These are phyloP conservation scores for Albatrellus ellisii DNA, from an alignment of 768 basidiomycete species.

Conservation along the genomic window DNA sequence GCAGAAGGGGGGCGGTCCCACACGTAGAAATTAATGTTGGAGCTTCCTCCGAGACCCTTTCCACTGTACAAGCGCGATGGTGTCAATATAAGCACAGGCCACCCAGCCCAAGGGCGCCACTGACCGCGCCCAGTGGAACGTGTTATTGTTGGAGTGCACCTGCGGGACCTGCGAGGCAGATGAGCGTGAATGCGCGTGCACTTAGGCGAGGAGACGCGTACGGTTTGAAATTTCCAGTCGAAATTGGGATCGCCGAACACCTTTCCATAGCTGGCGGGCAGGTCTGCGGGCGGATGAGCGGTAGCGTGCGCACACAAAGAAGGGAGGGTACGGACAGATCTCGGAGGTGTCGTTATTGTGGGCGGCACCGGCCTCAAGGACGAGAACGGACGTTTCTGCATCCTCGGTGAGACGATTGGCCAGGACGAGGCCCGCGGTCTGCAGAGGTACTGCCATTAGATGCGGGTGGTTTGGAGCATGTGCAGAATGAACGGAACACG, in stretches of 20 bases:
- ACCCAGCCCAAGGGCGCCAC: background rate
- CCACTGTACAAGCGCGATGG: conserved; percentile 4
- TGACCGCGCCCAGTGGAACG: background rate
- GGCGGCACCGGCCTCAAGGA: conserved; percentile 40
- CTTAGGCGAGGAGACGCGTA: background rate
- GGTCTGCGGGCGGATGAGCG: background rate
- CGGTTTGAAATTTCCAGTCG: background rate
- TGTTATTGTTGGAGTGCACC: background rate
- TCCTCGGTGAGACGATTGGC: conserved; percentile 48
- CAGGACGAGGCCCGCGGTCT: conserved; percentile 46
- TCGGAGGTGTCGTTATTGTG: background rate
- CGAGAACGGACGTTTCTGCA: conserved; percentile 35
- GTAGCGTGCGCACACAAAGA: background rate
- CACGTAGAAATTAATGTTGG: conserved; percentile 12
- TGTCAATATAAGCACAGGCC: background rate
- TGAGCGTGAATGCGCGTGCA: background rate
- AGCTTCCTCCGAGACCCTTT: conserved; percentile 13
- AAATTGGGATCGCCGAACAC: background rate
- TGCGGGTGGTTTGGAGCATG: no score
- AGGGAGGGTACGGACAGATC: background rate
- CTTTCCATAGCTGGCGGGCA: background rate
- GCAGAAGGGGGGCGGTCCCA: conserved; percentile 14
- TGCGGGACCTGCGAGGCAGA: background rate
- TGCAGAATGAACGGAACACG: background rate
- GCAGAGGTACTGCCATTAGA: no score